Evolutionary conservation across 2,329 filamentous ascomycete genomes (phyloP), one percentile per base, ranked within the genome.

Genomic region (Cladosporium austrohemisphaericum): DNA sequence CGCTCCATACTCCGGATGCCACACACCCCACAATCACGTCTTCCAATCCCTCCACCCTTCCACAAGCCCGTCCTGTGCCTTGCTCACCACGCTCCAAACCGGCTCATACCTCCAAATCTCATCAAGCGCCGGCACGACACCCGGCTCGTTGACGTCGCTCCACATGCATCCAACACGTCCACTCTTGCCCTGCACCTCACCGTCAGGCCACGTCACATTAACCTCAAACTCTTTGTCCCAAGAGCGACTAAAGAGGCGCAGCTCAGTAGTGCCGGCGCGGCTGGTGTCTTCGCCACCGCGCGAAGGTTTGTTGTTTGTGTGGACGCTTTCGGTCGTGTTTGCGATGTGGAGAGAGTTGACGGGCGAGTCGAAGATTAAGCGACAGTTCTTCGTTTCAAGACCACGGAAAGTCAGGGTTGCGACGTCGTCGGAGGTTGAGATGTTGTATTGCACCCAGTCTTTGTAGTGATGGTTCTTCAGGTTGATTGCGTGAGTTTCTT

Each of bases 201-300:
- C 36, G 46, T 57, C 41, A 43, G 75, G 71, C 84, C 85, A 90
- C 49, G 79, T 75, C 2, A 93, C 76, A 58, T 87, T 81, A 14
- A 95, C 84, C 13, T 77, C 77, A 88, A 91, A 96, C 3, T 78
- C 77, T 22, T 81, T 80, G 40, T 82, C 78, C 84, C 88, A 95
- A 28, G 84, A 80, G 26, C 93, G 78, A 56, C 87, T 86, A 85
- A 91, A 96, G 9, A 97, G 76, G 51, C 85, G 79, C 46, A 95
- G 76, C 52, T 85, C 80, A 33, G 75, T 76, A 6, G 31, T 29
- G 10, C 25, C 44, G 13, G 14, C 25, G 19, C 33, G 7, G 50
- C 86, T 76, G 1, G 86, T 87, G 10, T 76, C 74, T 6, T 80
- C 73, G 1, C 82, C 79, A n/a, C n/a, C 5, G 81, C 77, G 35